Evolutionary conservation across 192 early-diverging fungal species (phyloP), one percentile per base, ranked within the genome.

Genomic region (Coemansia sp.): DNA sequence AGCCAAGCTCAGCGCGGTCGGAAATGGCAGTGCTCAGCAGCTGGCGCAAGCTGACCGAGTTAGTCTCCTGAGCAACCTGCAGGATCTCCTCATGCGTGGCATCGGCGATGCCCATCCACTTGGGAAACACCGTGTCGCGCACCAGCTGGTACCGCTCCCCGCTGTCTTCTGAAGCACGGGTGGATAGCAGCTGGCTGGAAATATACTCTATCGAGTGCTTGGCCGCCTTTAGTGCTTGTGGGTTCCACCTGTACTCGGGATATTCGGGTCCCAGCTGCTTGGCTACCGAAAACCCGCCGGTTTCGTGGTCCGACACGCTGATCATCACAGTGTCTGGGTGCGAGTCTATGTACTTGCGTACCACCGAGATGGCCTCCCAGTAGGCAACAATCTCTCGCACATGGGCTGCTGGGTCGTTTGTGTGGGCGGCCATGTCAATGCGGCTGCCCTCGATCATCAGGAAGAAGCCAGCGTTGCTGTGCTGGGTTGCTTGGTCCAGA

Each of bases 351-450:
- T 80, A 99, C n/a, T 83, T 61, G 50, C 84, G 88, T 33, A 92
- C 89, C 19, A 82, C 70, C 2, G 62, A 53, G 14, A 97, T 63
- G 0, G 89, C 84, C 10, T 89, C 72, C 69, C 97, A 86, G 75
- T 96, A 99, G 3, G 85, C 91, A 9, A 94, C 65, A 49, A 97
- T 96, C 19, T 99, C 96, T 61, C 88, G 88, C 11, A 91, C 80
- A 63, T 99, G 96, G 0, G 92, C 78, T 6, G 90, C 91, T 9
- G 94, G 86, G 67, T 99, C 96, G 68, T 98, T 97, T 56, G 75
- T 69, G 63, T 99, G 96, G 5, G 89, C 96, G 1, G 91, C 96
- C 94, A 97, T 95, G 65, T 99, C 91, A 57, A 98, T 98, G 41
- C 93, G 77, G 55, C 88, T 91, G 30, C 96, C 92, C 79, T 98